phyloP scores from a whole-genome alignment of 148 eudicot genomes.

The Fagopyrum homotropicum region DNA sequence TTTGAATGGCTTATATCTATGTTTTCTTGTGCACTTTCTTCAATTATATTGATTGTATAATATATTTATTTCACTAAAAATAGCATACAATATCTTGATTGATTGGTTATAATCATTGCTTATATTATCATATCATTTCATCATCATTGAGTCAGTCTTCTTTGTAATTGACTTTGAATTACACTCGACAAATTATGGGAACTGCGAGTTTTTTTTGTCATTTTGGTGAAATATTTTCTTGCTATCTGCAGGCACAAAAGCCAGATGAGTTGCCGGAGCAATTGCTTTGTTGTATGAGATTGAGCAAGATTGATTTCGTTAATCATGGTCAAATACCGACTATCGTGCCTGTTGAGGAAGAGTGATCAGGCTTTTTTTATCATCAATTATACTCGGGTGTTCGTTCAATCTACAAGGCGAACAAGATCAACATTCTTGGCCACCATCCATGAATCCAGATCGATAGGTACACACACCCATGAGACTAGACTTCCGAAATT shows the following conservation, averaged over 20 bases:
- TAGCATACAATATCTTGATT: too few species aligned
- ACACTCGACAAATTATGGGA: too few species aligned
- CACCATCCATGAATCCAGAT: neutral
- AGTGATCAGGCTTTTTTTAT: neutral
- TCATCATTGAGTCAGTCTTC: too few species aligned
- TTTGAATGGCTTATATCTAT: too few species aligned
- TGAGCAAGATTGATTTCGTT: constrained; percentile 69
- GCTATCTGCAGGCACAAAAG: constrained; percentile 53
- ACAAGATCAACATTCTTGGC: neutral
- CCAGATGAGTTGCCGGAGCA: constrained; percentile 75
- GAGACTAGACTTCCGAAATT: neutral
- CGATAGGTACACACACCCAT: neutral
- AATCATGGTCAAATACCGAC: constrained; percentile 66
- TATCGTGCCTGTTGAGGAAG: constrained; percentile 22
- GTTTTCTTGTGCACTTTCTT: too few species aligned
- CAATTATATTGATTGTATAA: too few species aligned
- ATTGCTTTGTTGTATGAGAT: constrained; percentile 53
- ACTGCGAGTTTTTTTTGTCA: neutral
- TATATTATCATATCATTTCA: too few species aligned
- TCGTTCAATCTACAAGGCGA: neutral
- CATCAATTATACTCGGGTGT: neutral
- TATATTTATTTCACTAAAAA: too few species aligned
- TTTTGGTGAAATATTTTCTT: neutral
- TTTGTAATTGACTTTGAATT: too few species aligned
- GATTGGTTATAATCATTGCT: too few species aligned